Evolutionary conservation across 495 filamentous ascomycete genomes (phyloP).

Genomic region (Penicillium paxilli): DNA sequence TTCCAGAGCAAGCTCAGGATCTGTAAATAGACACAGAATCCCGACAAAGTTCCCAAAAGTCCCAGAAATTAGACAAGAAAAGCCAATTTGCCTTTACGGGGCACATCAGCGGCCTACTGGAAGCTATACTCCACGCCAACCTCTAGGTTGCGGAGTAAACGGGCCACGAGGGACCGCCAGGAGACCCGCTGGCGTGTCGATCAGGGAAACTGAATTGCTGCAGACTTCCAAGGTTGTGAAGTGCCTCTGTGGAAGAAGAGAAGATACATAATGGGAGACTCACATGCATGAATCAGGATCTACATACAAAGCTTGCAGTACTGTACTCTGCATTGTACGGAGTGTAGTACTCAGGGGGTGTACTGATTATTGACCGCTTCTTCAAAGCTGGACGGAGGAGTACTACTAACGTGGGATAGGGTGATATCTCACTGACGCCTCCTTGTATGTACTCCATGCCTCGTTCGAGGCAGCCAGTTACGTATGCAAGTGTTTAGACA

Average conservation of each 20-base stretch:
- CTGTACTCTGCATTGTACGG: no score
- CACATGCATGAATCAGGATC: conserved; percentile 3
- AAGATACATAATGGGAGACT: background rate
- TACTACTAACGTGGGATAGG: no score
- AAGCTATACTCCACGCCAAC: conserved; percentile 1
- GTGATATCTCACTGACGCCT: no score
- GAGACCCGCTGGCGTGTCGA: conserved; percentile 1
- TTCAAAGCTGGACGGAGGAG: background rate
- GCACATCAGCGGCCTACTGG: background rate
- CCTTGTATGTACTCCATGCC: no score
- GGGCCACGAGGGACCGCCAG: background rate
- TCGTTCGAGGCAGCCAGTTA: no score
- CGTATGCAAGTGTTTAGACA: no score
- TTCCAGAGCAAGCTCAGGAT: background rate
- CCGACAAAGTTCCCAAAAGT: background rate
- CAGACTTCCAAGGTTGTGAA: no score
- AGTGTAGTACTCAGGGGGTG: no score
- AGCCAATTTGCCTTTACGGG: background rate
- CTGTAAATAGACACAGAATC: background rate
- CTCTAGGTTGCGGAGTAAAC: conserved; percentile 2
- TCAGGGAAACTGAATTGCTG: background rate
- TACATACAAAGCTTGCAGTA: no score
- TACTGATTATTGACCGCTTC: conserved; percentile 8
- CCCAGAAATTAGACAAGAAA: background rate
- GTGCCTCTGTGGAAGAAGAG: background rate